phyloP scores from a whole-genome alignment of 495 filamentous ascomycete genomes.

The Saxophila tyrrhenica region DNA sequence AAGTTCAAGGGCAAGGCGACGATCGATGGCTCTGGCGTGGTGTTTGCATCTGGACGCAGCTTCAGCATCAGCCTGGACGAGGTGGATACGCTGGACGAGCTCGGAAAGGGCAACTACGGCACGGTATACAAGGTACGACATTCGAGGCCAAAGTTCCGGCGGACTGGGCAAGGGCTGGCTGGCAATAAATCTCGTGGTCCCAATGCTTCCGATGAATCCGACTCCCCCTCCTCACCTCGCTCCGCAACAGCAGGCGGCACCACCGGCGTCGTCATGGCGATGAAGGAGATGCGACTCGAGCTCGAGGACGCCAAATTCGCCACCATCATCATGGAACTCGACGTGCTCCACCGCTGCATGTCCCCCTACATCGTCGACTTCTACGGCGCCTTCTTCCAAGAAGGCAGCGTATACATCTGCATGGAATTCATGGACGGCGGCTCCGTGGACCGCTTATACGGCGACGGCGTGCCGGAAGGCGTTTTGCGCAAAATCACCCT shows the following conservation, averaged over 20 bases:
- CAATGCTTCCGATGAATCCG: background rate
- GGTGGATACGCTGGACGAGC: slow-evolving; percentile 85
- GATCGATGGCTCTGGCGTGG: slow-evolving; percentile 75
- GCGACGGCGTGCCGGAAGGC: slow-evolving; percentile 80
- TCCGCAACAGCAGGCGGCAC: slow-evolving; percentile 15
- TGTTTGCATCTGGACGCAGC: slow-evolving; percentile 79
- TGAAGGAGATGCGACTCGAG: slow-evolving; percentile 98
- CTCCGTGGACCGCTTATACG: slow-evolving; percentile 95
- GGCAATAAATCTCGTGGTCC: slow-evolving; percentile 37
- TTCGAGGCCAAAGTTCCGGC: slow-evolving; percentile 62
- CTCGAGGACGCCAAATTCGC: slow-evolving; percentile 93
- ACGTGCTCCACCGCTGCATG: slow-evolving; percentile 88
- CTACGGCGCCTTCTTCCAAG: slow-evolving; percentile 97
- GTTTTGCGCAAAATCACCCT: slow-evolving; percentile 84
- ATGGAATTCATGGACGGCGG: slow-evolving; percentile 99
- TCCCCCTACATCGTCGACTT: slow-evolving; percentile 98
- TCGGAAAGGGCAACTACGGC: slow-evolving; percentile 97
- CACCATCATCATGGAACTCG: slow-evolving; percentile 95
- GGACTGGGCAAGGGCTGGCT: slow-evolving; percentile 64
- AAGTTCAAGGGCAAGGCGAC: slow-evolving; percentile 90
- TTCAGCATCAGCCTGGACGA: slow-evolving; percentile 95
- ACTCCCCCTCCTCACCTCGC: slow-evolving; percentile 14
- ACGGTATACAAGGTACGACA: slow-evolving; percentile 96
- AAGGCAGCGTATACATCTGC: slow-evolving; percentile 97
- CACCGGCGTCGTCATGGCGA: slow-evolving; percentile 78